These are phyloP conservation scores for Coprinellus aureogranulatus DNA, from an alignment of 768 basidiomycete species.

Conservation along the genomic window DNA sequence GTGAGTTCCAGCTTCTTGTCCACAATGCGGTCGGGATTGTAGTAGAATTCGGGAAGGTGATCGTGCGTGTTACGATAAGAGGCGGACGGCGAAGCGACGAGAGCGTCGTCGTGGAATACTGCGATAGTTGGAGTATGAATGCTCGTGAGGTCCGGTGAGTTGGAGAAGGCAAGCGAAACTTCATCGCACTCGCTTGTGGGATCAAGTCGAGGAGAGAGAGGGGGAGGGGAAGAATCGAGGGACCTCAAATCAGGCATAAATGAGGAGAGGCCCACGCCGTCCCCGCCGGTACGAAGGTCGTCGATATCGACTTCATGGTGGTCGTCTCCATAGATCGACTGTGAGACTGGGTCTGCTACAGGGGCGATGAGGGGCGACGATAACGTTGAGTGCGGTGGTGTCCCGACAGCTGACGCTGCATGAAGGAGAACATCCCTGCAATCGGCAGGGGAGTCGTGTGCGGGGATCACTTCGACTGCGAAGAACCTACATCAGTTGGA, in stretches of 20 bases:
- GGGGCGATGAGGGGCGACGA: too few species aligned
- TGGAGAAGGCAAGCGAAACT: neutral
- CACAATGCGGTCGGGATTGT: too few species aligned
- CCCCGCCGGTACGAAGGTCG: neutral
- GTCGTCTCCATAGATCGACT: too few species aligned
- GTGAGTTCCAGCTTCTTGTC: neutral
- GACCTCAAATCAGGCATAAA: neutral
- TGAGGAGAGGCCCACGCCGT: neutral
- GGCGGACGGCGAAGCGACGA: neutral
- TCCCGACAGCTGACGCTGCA: too few species aligned
- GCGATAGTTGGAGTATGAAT: slow-evolving; percentile 5
- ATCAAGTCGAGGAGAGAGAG: neutral
- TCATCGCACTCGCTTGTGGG: neutral
- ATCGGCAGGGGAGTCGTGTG: too few species aligned
- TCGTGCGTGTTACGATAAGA: neutral
- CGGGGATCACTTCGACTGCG: too few species aligned
- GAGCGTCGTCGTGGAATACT: neutral
- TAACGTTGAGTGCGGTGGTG: neutral
- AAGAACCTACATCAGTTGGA: too few species aligned
- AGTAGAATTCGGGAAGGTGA: too few species aligned
- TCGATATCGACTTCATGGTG: neutral
- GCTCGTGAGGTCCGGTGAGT: slow-evolving; percentile 4
- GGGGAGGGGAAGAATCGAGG: neutral
- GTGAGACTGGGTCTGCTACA: too few species aligned
- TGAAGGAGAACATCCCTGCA: too few species aligned